Evolutionary conservation across 2,329 filamentous ascomycete genomes (phyloP), one percentile per base, ranked within the genome.

Genomic region (Fusarium bulbicola): DNA sequence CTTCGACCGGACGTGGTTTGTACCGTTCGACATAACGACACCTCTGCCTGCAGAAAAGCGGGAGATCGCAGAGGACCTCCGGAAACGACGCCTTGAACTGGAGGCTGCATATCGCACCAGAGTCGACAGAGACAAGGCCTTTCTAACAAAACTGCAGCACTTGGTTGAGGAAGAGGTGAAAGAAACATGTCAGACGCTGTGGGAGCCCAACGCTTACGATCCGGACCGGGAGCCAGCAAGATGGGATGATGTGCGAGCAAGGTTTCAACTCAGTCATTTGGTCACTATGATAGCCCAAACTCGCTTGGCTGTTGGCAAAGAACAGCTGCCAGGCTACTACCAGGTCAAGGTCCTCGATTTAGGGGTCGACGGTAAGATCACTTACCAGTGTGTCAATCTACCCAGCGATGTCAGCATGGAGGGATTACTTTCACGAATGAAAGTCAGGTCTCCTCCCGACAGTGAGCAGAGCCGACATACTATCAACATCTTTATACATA

Each of bases 1-100:
- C 6, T 78, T 74, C 36, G 72, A 77, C 32, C 62, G 66, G 21
- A 74, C 56, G 24, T 78, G 73, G 76, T 77, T 72, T 59, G 49
- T 78, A 8, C 76, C 76, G 6, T 69, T 71, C 26, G 66, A 74
- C 21, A 39, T 43, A 15, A 39, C 34, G 16, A 63, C 66, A 16
- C 66, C 68, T 13, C 34, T 77, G 12, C 63, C 74, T 7, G 46
- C 24, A n/a, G 52, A 54, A 20, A 71, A 70, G 24, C 47, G 62
- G 42, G 37, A 54, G 7, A 42, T 72, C 16, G 59, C 45, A 30
- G 54, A 74, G 16, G 63, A 52, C 53, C 59, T 76, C 24, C 18
- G 42, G 18, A 69, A 52, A 20, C 65, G 58, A 12, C 28, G 30
- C 36, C 34, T 46, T n/a, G 66, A 54, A 18, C 39, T 78, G 36